phyloP scores from a whole-genome alignment of 1,284 basidiomycete species.

The Pisolithus thermaeus region DNA sequence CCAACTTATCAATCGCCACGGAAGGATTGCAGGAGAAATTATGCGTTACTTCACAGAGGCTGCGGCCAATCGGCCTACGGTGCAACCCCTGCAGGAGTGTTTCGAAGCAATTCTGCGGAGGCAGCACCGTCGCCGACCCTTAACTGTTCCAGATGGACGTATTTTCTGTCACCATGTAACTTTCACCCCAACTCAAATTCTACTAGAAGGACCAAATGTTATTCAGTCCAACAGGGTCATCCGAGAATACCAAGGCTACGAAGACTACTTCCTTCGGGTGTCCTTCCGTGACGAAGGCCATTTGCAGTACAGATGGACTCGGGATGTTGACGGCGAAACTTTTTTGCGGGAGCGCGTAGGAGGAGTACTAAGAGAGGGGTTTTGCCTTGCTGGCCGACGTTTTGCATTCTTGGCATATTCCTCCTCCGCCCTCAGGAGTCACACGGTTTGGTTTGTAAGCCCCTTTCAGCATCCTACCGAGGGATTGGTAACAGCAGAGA shows the following conservation, averaged over 20 bases:
- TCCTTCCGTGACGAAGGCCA: slow-evolving; percentile 76
- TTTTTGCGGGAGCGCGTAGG: slow-evolving; percentile 63
- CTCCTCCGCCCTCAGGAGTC: slow-evolving; percentile 60
- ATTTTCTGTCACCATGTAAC: slow-evolving; percentile 58
- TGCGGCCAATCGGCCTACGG: slow-evolving; percentile 35
- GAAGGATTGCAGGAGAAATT: slow-evolving; percentile 35
- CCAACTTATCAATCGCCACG: slow-evolving; percentile 31
- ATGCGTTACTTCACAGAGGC: slow-evolving; percentile 47
- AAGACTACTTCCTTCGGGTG: slow-evolving; percentile 68
- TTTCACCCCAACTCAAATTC: slow-evolving; percentile 64
- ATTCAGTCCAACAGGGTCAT: slow-evolving; percentile 64
- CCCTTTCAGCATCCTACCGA: slow-evolving; percentile 46
- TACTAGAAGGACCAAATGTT: slow-evolving; percentile 67
- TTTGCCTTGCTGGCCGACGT: slow-evolving; percentile 58
- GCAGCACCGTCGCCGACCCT: slow-evolving; percentile 20
- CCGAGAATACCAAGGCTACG: slow-evolving; percentile 49
- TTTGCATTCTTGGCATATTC: slow-evolving; percentile 77
- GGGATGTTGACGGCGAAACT: slow-evolving; percentile 52
- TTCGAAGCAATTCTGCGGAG: slow-evolving; percentile 36
- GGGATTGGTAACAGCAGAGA: slow-evolving; percentile 43
- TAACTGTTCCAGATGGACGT: slow-evolving; percentile 26
- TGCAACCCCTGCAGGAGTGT: slow-evolving; percentile 43
- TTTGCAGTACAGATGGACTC: slow-evolving; percentile 62
- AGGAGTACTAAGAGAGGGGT: slow-evolving; percentile 53
- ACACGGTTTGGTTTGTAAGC: slow-evolving; percentile 73